phyloP scores from a whole-genome alignment of 371 early-diverging fungal genomes.

The Nematocida major region DNA sequence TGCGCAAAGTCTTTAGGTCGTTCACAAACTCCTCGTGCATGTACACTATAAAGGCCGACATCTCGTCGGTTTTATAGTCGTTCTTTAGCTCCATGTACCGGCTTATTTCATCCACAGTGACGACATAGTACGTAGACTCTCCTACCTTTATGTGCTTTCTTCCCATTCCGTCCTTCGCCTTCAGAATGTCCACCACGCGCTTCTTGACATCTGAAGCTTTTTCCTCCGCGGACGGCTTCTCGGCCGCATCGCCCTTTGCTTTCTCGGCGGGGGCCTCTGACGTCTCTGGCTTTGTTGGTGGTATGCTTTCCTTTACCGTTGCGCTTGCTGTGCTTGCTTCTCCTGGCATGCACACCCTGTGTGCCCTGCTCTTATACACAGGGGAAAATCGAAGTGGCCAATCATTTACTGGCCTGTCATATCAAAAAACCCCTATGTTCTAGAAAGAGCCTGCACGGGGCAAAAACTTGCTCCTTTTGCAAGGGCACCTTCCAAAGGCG shows the following conservation, averaged over 20 bases:
- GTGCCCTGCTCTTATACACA: not conserved
- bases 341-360: not conserved
- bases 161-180: not conserved
- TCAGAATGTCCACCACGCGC: not conserved
- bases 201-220: not conserved
- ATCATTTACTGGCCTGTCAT: not conserved
- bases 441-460: not conserved
- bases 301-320: not conserved
- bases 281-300: not conserved
- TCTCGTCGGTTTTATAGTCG: slow-evolving; percentile 8
- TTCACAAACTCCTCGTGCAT: slow-evolving; percentile 32
- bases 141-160: slow-evolving; percentile 25
- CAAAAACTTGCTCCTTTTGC: not conserved
- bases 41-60: slow-evolving; percentile 31
- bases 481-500: not conserved
- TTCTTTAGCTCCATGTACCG: slow-evolving; percentile 7
- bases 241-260: not conserved
- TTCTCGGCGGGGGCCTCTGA: not conserved
- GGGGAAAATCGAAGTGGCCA: not conserved
- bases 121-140: slow-evolving; percentile 6
- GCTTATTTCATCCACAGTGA: slow-evolving; percentile 28
- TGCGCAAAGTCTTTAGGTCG: slow-evolving; percentile 23
- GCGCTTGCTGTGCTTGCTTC: not conserved
- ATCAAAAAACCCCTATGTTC: not conserved
- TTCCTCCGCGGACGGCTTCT: not conserved